Conservation (phyloP, 495 filamentous ascomycete genomes). For the Xylaria intraflava region DNA sequence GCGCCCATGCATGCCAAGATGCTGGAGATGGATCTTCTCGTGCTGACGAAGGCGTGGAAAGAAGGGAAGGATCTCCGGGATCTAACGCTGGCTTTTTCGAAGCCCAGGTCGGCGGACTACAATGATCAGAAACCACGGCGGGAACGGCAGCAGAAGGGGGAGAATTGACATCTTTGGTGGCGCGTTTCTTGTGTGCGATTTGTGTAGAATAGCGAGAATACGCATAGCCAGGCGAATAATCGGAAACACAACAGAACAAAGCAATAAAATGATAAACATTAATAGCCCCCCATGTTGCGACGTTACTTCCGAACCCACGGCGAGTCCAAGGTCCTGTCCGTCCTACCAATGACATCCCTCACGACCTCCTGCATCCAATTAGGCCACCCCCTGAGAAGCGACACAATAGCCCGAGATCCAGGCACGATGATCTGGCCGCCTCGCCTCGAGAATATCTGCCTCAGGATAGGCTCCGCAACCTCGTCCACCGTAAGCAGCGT, state of each 20-base stretch:
- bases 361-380: constrained; percentile 3
- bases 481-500: constrained; percentile 43
- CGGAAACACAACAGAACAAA: too few species aligned
- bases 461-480: constrained; percentile 43
- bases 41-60: neutral
- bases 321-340: neutral
- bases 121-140: neutral
- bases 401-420: neutral
- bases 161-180: neutral
- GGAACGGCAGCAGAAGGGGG: neutral
- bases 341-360: constrained; percentile 2
- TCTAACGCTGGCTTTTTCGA: neutral
- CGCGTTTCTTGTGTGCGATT: too few species aligned
- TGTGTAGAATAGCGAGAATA: too few species aligned
- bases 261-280: too few species aligned
- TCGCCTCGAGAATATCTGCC: constrained; percentile 39
- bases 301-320: neutral
- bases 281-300: neutral
- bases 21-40: neutral
- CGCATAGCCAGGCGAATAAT: too few species aligned
- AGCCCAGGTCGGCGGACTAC: too few species aligned
- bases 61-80: neutral
- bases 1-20: neutral
- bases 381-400: neutral
- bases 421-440: constrained; percentile 37